Conservation (phyloP, 2,329 filamentous ascomycete species). For the Colletotrichum sojae region DNA sequence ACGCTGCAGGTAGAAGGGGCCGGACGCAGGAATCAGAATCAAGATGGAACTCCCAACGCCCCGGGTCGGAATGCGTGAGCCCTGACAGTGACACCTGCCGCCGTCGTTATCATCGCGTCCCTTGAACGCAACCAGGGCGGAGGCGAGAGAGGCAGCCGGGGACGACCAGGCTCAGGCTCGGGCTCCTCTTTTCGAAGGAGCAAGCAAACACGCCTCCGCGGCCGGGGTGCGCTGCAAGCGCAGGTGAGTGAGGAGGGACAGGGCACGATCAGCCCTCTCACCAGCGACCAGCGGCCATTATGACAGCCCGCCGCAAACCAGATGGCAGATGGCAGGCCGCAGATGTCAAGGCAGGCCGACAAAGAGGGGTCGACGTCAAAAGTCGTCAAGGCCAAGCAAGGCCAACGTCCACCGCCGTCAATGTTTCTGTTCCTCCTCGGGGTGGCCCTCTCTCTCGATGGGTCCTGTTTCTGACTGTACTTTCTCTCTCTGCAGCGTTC, state of each 20-base stretch:
- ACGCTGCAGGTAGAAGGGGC: conserved; percentile 2
- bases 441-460: background rate
- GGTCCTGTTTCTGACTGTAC: background rate
- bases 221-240: conserved; percentile 11
- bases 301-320: background rate
- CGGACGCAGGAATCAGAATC: conserved; percentile 16
- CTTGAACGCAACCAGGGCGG: conserved; percentile 11
- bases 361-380: conserved; percentile 27
- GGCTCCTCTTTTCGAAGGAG: conserved; percentile 6
- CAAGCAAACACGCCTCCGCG: background rate
- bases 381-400: conserved; percentile 3
- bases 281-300: background rate
- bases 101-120: background rate
- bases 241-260: background rate
- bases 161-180: too few relatives aligned
- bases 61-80: conserved; percentile 19
- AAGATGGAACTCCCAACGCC: conserved; percentile 27
- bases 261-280: background rate
- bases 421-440: conserved; percentile 25
- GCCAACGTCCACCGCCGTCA: background rate
- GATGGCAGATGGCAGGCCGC: conserved; percentile 21
- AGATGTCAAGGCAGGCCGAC: conserved; percentile 9
- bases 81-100: conserved; percentile 10
- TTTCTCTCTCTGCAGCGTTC: too few relatives aligned
- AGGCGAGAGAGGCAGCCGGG: conserved; percentile 21